Conservation (phyloP, 2,329 filamentous ascomycete species). For the Pseudogymnoascus sp. region DNA sequence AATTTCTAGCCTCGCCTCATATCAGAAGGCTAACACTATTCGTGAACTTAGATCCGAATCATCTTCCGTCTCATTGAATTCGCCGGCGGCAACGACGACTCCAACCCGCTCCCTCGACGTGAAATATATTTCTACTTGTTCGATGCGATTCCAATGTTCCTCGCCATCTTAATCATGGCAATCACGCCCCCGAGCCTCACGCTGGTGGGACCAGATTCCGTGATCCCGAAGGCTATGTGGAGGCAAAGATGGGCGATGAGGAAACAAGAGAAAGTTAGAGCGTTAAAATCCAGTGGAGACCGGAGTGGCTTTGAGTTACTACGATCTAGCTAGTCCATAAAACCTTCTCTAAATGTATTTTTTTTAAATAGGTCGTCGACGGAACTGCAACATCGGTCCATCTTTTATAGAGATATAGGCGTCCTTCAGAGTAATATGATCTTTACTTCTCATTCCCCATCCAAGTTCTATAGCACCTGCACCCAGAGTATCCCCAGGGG, state of each 20-base stretch:
- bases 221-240: conserved; percentile 4
- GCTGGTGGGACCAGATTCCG: not conserved
- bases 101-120: conserved; percentile 40
- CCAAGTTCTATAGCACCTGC: not conserved
- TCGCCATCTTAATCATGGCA: conserved; percentile 14
- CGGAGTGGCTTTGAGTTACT: not conserved
- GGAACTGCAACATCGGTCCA: not conserved
- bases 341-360: not conserved
- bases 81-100: conserved; percentile 34
- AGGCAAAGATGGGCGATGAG: not conserved
- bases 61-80: conserved; percentile 54
- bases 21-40: not conserved
- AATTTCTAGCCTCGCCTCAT: not conserved
- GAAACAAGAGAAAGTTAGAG: not conserved
- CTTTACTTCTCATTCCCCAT: not conserved
- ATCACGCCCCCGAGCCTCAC: not conserved
- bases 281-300: not conserved
- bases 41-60: conserved; percentile 41
- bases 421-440: not conserved
- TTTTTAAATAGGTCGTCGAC: not conserved
- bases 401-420: not conserved
- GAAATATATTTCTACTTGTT: conserved; percentile 45
- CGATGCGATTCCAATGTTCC: conserved; percentile 48
- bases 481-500: not conserved
- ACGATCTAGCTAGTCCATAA: not conserved